Conservation (phyloP, 805 yeast species). For the Hanseniaspora jakobsenii region DNA sequence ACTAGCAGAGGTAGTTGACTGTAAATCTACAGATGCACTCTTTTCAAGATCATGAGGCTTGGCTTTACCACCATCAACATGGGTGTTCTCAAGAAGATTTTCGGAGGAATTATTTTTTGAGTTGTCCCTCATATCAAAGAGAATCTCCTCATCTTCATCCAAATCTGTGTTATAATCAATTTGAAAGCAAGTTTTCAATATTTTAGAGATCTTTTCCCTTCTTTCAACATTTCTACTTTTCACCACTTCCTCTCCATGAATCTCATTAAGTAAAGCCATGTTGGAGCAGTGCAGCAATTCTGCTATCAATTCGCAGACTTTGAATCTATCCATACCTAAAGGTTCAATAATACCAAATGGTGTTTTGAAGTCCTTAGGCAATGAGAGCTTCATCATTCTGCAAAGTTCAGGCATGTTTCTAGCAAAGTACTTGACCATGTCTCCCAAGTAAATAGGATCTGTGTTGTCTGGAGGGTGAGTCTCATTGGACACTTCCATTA, state of each 20-base stretch:
- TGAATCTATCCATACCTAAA: slow-evolving; percentile 85
- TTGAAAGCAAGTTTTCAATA: slow-evolving; percentile 6
- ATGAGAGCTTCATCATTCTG: slow-evolving; percentile 23
- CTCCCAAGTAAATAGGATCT: slow-evolving; percentile 87
- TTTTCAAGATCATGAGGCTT: too few species aligned
- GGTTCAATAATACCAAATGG: slow-evolving; percentile 54
- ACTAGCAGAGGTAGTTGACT: too few species aligned
- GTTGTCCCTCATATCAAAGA: slow-evolving; percentile 9
- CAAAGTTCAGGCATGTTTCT: slow-evolving; percentile 43
- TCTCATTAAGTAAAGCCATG: slow-evolving; percentile 80
- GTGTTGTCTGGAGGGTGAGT: slow-evolving; percentile 86
- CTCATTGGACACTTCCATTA: slow-evolving; percentile 66
- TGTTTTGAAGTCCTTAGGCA: slow-evolving; percentile 30
- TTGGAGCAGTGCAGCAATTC: slow-evolving; percentile 91
- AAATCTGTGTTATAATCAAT: slow-evolving; percentile 2
- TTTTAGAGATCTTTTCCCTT: slow-evolving; percentile 18
- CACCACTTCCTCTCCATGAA: slow-evolving; percentile 54
- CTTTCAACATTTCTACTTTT: slow-evolving; percentile 60
- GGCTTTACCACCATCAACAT: too few species aligned
- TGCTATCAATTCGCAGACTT: slow-evolving; percentile 84
- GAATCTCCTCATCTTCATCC: slow-evolving; percentile 9
- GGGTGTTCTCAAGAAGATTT: neutral
- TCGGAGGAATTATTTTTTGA: neutral
- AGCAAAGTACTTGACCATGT: slow-evolving; percentile 66
- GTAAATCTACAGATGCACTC: too few species aligned